A percentile compares a stretch with the other conserved stretches of the same genome.
Conservation (phyloP, 768 basidiomycete species). For the Boletus sp. region DNA sequence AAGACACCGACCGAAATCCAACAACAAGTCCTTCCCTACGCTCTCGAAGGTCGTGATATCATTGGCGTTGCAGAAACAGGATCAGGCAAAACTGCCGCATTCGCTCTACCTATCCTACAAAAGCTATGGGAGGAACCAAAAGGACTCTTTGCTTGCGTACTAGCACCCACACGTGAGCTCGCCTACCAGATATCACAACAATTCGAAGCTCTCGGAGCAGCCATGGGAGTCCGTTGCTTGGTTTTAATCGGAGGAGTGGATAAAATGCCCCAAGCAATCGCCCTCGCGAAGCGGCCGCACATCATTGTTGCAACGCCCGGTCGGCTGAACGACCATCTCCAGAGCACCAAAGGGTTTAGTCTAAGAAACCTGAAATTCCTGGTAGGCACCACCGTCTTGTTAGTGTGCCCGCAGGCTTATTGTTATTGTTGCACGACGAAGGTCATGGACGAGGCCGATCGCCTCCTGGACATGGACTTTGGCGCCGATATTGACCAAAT, state of each 20-base stretch:
- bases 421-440: constrained; percentile 31
- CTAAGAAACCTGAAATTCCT: constrained; percentile 82
- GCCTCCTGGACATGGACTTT: constrained; percentile 94
- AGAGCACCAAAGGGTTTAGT: constrained; percentile 96
- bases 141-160: constrained; percentile 87
- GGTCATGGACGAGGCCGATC: constrained; percentile 98
- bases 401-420: background rate
- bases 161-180: constrained; percentile 97
- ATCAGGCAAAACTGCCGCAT: constrained; percentile 96
- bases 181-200: constrained; percentile 99
- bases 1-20: constrained; percentile 92
- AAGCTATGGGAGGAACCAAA: constrained; percentile 95
- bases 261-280: constrained; percentile 84
- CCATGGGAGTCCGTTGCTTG: constrained; percentile 88
- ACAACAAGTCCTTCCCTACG: constrained; percentile 76
- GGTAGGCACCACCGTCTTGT: constrained; percentile 42
- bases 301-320: constrained; percentile 95
- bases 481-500: constrained; percentile 95
- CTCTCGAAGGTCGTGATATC: constrained; percentile 88
- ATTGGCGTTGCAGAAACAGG: constrained; percentile 99
- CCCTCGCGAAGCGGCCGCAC: constrained; percentile 91
- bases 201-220: constrained; percentile 85
- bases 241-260: constrained; percentile 97
- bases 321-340: constrained; percentile 87
- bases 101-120: constrained; percentile 93